Evolutionary conservation across 2,329 filamentous ascomycete species (phyloP), one percentile per base, ranked within the genome.

Genomic region (Pseudocercospora macadamiae): DNA sequence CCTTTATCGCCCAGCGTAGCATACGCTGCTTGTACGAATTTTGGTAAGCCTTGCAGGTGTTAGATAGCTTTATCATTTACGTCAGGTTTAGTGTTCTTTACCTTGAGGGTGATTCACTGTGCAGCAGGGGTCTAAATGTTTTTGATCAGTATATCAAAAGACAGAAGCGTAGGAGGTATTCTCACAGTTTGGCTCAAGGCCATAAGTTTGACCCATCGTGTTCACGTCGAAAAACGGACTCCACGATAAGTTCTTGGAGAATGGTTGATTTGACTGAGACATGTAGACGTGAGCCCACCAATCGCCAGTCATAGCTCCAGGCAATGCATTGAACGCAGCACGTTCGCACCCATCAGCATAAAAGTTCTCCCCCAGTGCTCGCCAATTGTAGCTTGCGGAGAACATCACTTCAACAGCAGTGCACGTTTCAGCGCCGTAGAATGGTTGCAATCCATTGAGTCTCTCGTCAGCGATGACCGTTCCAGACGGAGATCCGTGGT

Each of bases 251-350:
- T 76, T 74, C 49, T 76, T 71, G 5, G 79, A 74, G 66, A 76
- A 79, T 2, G 82, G 82, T 64, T 84, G 80, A 61, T 85, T 85
- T 0, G 79, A 76, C 63, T 83, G 76, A 3, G 75, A 73, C 56
- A 85, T 76, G 61, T 86, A 86, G 66, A 84, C 81, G 65, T 81
- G 81, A 16, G 77, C 76, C 83, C 82, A 85, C 77, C 80, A 83
- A 63, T 84, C 78, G 1, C 77, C 75, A 16, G 78, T 79, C 26
- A 83, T 66, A 62, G 78, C 79, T 3, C 76, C 80, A 1, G 83
- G 82, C 2, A 85, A 68, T 1, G 82, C 80, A 62, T 85, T 85
- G 73, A 82, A 85, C 3, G 82, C 80, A 7, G 79, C 75, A 9
- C 76, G 68, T 62, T 86, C 83, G 8, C 76, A 74, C n/a, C 75